A percentile compares a stretch with the other conserved stretches of the same genome.
Conservation (phyloP, 306 rosid genomes). For the Coriaria nepalensis region DNA sequence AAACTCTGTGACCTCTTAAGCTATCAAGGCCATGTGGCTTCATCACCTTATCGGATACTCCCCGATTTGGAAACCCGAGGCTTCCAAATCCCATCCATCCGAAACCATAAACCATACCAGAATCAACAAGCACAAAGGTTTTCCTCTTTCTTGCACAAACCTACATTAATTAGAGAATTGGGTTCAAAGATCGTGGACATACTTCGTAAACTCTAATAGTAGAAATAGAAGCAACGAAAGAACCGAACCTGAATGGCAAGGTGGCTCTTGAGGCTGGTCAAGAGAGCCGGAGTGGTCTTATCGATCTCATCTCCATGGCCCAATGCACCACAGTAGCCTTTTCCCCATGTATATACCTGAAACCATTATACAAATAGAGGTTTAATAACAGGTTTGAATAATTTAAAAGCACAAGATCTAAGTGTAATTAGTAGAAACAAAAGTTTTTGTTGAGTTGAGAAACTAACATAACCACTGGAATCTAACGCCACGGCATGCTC, state of each 20-base stretch:
- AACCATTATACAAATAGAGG: not conserved
- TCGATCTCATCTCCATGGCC: constrained; percentile 93
- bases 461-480: constrained; percentile 77
- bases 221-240: not conserved
- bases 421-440: too few species aligned
- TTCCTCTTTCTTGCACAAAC: constrained; percentile 87
- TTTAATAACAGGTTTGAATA: too few species aligned
- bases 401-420: too few species aligned
- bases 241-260: constrained; percentile 73
- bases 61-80: constrained; percentile 74
- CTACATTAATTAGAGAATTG: constrained; percentile 20
- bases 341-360: constrained; percentile 89
- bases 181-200: too few species aligned
- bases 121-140: constrained; percentile 65
- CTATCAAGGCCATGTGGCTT: constrained; percentile 53
- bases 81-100: constrained; percentile 96
- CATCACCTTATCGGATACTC: constrained; percentile 55
- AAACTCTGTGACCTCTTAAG: constrained; percentile 55
- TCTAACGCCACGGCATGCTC: constrained; percentile 95
- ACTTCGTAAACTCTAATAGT: too few species aligned
- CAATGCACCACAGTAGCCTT: constrained; percentile 91
- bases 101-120: constrained; percentile 65
- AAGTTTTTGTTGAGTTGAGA: constrained; percentile 3
- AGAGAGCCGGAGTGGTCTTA: constrained; percentile 65
- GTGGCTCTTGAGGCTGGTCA: constrained; percentile 44